Percentiles rank a stretch among this genome's conserved stretches.
Evolutionary conservation across 768 basidiomycete species (phyloP).

Genomic region (Galerina sulciceps): DNA sequence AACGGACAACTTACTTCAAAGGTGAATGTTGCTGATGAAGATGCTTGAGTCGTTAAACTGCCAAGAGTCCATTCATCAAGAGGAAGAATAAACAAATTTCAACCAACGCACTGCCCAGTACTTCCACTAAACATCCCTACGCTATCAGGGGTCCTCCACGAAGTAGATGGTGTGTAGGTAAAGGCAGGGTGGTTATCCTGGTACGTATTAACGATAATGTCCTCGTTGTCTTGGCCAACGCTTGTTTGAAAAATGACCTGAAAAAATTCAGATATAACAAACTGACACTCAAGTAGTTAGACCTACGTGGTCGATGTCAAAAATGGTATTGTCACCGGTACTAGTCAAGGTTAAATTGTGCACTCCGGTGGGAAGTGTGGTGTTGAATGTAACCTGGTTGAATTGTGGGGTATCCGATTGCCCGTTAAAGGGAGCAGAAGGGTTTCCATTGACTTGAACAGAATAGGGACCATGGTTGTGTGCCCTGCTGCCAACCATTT

Average conservation of each 20-base stretch:
- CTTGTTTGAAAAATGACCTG: conserved; percentile 36
- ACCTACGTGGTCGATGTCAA: conserved; percentile 57
- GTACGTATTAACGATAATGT: conserved; percentile 27
- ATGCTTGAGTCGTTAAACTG: neutral
- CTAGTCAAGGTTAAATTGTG: conserved; percentile 43
- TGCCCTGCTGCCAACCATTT: conserved; percentile 53
- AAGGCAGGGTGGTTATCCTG: conserved; percentile 42
- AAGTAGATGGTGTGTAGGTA: conserved; percentile 29
- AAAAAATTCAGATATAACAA: conserved; percentile 3
- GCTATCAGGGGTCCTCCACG: conserved; percentile 37
- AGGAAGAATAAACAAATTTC: neutral
- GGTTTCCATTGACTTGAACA: conserved; percentile 40
- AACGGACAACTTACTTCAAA: conserved; percentile 26
- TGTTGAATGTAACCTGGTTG: conserved; percentile 12
- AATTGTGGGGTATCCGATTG: neutral
- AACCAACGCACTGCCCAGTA: conserved; percentile 43
- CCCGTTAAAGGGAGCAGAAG: conserved; percentile 32
- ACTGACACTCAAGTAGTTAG: neutral
- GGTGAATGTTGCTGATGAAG: conserved; percentile 16
- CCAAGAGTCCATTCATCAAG: too few relatives aligned
- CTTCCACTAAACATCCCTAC: conserved; percentile 45
- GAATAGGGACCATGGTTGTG: conserved; percentile 48
- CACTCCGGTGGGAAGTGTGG: conserved; percentile 27
- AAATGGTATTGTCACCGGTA: conserved; percentile 20
- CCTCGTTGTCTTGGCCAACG: conserved; percentile 28